A percentile compares a stretch with the other conserved stretches of the same genome.
Evolutionary conservation across 306 rosid genomes (phyloP).

Genomic region (Castanopsis chinensis): DNA sequence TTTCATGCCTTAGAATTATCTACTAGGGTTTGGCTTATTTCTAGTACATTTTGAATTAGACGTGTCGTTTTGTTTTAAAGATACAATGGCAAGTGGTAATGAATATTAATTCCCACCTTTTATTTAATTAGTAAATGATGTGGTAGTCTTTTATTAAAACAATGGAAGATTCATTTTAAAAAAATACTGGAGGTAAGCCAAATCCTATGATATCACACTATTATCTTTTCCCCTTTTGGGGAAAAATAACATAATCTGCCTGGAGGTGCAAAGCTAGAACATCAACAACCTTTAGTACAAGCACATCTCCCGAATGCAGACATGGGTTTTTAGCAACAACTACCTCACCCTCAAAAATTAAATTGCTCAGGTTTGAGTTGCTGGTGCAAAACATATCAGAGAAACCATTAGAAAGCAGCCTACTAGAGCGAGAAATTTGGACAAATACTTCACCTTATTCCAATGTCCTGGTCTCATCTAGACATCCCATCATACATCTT

Average conservation of each 20-base stretch:
- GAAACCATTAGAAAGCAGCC: neutral
- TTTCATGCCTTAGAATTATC: neutral
- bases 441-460: slow-evolving; percentile 46
- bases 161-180: too few relatives aligned
- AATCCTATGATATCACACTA: neutral
- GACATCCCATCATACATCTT: slow-evolving; percentile 45
- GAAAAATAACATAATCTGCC: slow-evolving; percentile 50
- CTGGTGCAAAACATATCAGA: neutral
- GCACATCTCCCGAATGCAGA: slow-evolving; percentile 41
- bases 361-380: neutral
- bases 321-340: slow-evolving; percentile 47
- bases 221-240: slow-evolving; percentile 40
- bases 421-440: slow-evolving; percentile 16
- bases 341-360: slow-evolving; percentile 14
- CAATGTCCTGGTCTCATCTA: slow-evolving; percentile 42
- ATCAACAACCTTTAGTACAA: slow-evolving; percentile 32
- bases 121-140: too few relatives aligned
- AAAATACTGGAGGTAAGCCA: fast-evolving
- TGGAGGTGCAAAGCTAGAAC: slow-evolving; percentile 34
- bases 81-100: too few relatives aligned
- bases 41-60: neutral
- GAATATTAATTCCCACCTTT: fast-evolving
- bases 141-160: too few relatives aligned
- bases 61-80: too few relatives aligned
- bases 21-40: too few relatives aligned